Percentiles rank a stretch among this genome's conserved stretches.
These are phyloP conservation scores for Spizellomyces sp. DNA, from an alignment of 192 early-diverging fungal genomes.

Conservation along the genomic window DNA sequence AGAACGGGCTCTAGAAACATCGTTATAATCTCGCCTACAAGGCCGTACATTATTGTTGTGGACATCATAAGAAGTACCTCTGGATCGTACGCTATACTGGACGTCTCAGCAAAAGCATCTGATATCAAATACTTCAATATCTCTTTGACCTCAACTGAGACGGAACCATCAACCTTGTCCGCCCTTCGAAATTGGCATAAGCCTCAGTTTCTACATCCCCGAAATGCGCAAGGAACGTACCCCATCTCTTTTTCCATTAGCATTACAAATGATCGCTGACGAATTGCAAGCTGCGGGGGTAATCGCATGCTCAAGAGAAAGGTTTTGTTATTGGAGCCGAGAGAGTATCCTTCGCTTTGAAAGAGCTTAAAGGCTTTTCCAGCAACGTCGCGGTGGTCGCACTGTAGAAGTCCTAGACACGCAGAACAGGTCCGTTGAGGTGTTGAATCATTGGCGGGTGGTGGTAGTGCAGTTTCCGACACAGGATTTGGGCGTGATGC, in stretches of 20 bases:
- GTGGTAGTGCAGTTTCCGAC: neutral
- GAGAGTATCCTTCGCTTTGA: conserved; percentile 9
- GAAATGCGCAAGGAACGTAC: neutral
- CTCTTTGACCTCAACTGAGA: conserved; percentile 60
- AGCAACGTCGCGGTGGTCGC: conserved; percentile 13
- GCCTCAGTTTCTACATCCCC: neutral
- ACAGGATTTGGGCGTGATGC: neutral
- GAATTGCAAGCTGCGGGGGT: conserved; percentile 44
- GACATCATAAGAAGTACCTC: neutral
- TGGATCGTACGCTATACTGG: conserved; percentile 40
- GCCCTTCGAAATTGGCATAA: neutral
- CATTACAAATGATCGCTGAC: conserved; percentile 28
- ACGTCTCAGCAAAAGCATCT: conserved; percentile 33
- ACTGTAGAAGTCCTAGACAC: conserved; percentile 46
- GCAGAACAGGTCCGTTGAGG: conserved; percentile 35
- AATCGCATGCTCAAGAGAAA: conserved; percentile 40
- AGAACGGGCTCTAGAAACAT: conserved; percentile 44
- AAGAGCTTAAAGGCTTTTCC: conserved; percentile 2
- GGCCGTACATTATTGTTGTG: neutral
- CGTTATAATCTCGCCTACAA: neutral
- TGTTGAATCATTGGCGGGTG: neutral
- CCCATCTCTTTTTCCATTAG: conserved; percentile 4
- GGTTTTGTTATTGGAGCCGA: conserved; percentile 8
- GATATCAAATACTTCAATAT: conserved; percentile 52
- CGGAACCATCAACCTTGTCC: neutral